These are phyloP conservation scores for Pisolithus microcarpus DNA, from an alignment of 768 basidiomycete genomes.

Conservation along the genomic window DNA sequence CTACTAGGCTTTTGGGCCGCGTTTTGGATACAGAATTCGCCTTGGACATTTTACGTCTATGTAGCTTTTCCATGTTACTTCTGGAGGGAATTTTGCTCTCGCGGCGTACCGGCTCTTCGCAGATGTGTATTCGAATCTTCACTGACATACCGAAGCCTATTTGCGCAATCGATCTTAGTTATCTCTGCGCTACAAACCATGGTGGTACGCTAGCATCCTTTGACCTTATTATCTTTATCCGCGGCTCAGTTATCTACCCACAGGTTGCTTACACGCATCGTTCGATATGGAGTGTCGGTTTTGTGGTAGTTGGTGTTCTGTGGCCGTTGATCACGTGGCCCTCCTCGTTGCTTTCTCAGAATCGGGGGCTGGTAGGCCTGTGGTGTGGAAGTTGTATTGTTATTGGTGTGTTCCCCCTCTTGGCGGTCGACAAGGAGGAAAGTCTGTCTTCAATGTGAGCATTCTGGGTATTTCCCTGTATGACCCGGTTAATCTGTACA, in stretches of 20 bases:
- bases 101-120: slow-evolving; percentile 15
- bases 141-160: slow-evolving; percentile 15
- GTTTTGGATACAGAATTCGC: slow-evolving; percentile 59
- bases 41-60: slow-evolving; percentile 72
- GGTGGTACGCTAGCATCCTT: slow-evolving; percentile 42
- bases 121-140: slow-evolving; percentile 13
- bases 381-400: slow-evolving; percentile 49
- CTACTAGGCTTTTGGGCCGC: slow-evolving; percentile 35
- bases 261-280: slow-evolving; percentile 69
- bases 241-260: neutral
- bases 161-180: slow-evolving; percentile 27
- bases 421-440: slow-evolving; percentile 68
- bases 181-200: slow-evolving; percentile 51
- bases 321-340: slow-evolving; percentile 63
- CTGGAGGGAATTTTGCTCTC: slow-evolving; percentile 51
- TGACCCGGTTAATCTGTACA: slow-evolving; percentile 6
- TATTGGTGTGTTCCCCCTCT: slow-evolving; percentile 62
- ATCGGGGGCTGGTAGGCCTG: slow-evolving; percentile 20
- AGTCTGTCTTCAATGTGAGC: slow-evolving; percentile 53
- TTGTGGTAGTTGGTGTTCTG: slow-evolving; percentile 46
- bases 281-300: slow-evolving; percentile 65
- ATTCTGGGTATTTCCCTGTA: neutral
- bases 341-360: slow-evolving; percentile 18
- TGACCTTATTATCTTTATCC: neutral
- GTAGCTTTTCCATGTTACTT: slow-evolving; percentile 71